Base-by-base conservation (phyloP, 352 stramenopile species). In the Globisporangium camurandrum region DNA sequence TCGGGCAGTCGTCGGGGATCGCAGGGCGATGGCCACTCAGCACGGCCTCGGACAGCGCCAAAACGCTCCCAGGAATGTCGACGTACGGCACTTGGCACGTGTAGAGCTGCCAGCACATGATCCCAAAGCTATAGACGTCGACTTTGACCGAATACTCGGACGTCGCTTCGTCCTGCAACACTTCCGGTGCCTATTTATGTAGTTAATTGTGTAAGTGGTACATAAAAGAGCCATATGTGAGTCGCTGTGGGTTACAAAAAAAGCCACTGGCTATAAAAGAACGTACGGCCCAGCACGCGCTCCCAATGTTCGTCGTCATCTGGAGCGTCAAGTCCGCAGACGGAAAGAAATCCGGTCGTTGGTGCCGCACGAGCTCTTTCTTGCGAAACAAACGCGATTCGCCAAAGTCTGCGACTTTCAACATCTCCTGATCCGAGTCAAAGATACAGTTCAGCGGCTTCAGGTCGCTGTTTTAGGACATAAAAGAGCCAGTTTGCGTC, bases 401-500 rank as follows among this genome's bases (percentile, higher is more conserved):
- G 24, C 79, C 79, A 63, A 91, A 91, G 49, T 91, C 79, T 0
- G 78, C 79, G 49, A 91, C 63, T 57, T 91, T 91, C 6, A 91
- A 66, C 68, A 86, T 86, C 38, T 83, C 70, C 39, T 81, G 68
- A 26, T 81, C 66, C 0, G 71, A 81, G 47, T 91, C 79, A 39
- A 91, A 91, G 44, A 86, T 87, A 54, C 79, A 91, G 51, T 91
- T 91, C 28, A 91, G 56, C 16, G 79, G 79, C 55, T 91, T 91
- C 12, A 91, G 44, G 47, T 91, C 79, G 22, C 71, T 83, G 44
- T 34, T 31, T n/a, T n/a, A n/a, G n/a, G n/a, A n/a, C n/a, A n/a
- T n/a, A n/a, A n/a, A n/a, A n/a, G n/a, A n/a, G n/a, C n/a, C n/a
- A n/a, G 17, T 28, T 5, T 28, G 16, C 23, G 3, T 36, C 4